Evolutionary conservation across 2,329 filamentous ascomycete species (phyloP).

Genomic region (Sclerotinia borealis): DNA sequence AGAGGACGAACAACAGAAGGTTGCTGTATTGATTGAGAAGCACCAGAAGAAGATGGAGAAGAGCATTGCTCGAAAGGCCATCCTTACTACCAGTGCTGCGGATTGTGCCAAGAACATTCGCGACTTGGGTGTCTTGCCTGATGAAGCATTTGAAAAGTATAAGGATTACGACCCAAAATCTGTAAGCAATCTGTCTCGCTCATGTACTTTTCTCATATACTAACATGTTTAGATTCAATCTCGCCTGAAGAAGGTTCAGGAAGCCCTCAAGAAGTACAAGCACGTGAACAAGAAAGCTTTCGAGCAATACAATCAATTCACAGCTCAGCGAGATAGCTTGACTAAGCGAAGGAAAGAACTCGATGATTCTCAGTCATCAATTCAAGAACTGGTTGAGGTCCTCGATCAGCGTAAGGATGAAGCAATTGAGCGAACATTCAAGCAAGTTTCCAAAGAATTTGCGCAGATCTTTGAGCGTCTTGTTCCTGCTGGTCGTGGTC

Average conservation of each 20-base stretch:
- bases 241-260: constrained; percentile 83
- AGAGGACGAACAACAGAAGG: constrained; percentile 67
- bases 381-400: constrained; percentile 86
- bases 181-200: constrained; percentile 42
- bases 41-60: constrained; percentile 89
- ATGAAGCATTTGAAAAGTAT: constrained; percentile 90
- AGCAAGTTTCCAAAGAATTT: constrained; percentile 93
- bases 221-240: constrained; percentile 23
- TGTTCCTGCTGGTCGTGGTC: constrained; percentile 86
- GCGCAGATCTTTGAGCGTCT: constrained; percentile 89
- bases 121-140: constrained; percentile 85
- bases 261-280: constrained; percentile 90
- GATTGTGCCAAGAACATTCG: constrained; percentile 86
- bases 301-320: constrained; percentile 98
- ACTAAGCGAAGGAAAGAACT: constrained; percentile 81
- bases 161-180: constrained; percentile 72
- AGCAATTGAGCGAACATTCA: constrained; percentile 96
- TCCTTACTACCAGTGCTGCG: constrained; percentile 67
- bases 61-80: constrained; percentile 80
- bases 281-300: constrained; percentile 99
- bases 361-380: constrained; percentile 77
- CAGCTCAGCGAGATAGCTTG: constrained; percentile 80
- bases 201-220: background rate
- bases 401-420: constrained; percentile 95
- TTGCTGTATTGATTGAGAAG: constrained; percentile 72